Evolutionary conservation across 257 asterid genomes (phyloP), one percentile per base, ranked within the genome.

Genomic region (Solanum paucissectum): DNA sequence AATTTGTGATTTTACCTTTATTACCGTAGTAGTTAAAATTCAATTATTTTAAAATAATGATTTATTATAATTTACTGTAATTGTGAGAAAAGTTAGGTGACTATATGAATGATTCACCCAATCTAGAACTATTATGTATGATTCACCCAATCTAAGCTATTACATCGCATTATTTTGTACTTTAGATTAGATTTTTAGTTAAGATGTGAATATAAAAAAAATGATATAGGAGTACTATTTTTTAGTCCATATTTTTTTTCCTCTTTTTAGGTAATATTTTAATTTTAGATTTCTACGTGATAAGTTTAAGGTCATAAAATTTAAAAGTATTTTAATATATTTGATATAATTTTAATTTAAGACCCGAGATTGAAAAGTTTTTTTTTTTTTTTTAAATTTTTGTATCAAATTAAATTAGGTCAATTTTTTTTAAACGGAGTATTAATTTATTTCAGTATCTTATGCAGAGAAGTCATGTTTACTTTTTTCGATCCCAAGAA

Each of bases 311-410:
- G 9, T 2, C 3, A 52, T 52, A 52, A 52, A 52, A 14, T 52
- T 5, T 5, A 52, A 52, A 3, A 5, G 0, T 0, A 52, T 6
- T 16, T 16, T 52, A 16, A 52, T 52, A 16, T 2, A 16, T 52
- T 52, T 52, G 1, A 52, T 1, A 52, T 52, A 16, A 52, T 16
- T 52, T 16, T 52, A 52, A 52, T 52, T 5, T 52, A 0, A 40
- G 3, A 40, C 9, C 0, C 0, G 3, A 40, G 0, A 9, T 2
- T 2, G 2, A 34, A 34, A 33, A 33, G 5, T 34, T 34, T 4
- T 9, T 8, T 0, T 38, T 0, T 40, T 40, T 38, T 29, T 0
- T 40, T 9, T 2, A 38, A 9, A 9, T 40, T 38, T 29, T 0
- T 40, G 0, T 40, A 40, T 40, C 12, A 40, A 40, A 9, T 9